Percentiles rank a stretch among this genome's conserved stretches.
These are phyloP conservation scores for Leucosporidium yakuticum DNA, from an alignment of 768 basidiomycete genomes.

Conservation along the genomic window DNA sequence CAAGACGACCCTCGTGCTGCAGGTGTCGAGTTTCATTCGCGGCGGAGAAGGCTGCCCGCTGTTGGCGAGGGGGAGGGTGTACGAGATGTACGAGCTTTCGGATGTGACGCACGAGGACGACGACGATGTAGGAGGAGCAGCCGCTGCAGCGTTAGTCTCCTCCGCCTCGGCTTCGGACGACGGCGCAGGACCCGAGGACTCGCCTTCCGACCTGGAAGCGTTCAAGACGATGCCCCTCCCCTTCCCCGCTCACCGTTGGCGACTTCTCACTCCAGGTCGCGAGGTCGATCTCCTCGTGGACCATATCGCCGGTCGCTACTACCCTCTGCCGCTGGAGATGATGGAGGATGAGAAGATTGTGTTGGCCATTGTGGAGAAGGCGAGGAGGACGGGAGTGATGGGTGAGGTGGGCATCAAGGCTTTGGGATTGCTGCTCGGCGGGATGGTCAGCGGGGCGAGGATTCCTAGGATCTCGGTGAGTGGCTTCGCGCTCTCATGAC, in stretches of 20 bases:
- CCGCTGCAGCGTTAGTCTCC: neutral
- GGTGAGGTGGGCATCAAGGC: constrained; percentile 19
- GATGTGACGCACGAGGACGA: neutral
- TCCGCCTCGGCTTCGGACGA: neutral
- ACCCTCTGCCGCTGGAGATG: neutral
- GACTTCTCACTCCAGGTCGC: neutral
- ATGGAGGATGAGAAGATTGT: neutral
- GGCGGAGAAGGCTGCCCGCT: constrained; percentile 14
- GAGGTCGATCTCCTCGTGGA: constrained; percentile 9
- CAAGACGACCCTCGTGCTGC: constrained; percentile 19
- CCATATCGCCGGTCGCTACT: constrained; percentile 19
- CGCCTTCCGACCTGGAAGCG: neutral
- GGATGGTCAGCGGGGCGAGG: neutral
- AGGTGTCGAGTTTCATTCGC: constrained; percentile 10
- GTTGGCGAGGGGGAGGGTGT: constrained; percentile 17
- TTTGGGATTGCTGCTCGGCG: constrained; percentile 11
- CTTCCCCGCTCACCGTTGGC: constrained; percentile 24
- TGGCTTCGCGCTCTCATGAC: too few species aligned
- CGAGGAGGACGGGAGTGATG: constrained; percentile 1
- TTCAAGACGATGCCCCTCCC: constrained; percentile 5
- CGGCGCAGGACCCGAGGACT: neutral
- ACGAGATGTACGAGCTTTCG: constrained; percentile 14
- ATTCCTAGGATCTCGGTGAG: constrained; percentile 12
- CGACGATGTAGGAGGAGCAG: neutral
- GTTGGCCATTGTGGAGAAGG: neutral